These are phyloP conservation scores for Ceratocystiopsis sp. DNA, from an alignment of 2,329 filamentous ascomycete genomes.

Conservation along the genomic window DNA sequence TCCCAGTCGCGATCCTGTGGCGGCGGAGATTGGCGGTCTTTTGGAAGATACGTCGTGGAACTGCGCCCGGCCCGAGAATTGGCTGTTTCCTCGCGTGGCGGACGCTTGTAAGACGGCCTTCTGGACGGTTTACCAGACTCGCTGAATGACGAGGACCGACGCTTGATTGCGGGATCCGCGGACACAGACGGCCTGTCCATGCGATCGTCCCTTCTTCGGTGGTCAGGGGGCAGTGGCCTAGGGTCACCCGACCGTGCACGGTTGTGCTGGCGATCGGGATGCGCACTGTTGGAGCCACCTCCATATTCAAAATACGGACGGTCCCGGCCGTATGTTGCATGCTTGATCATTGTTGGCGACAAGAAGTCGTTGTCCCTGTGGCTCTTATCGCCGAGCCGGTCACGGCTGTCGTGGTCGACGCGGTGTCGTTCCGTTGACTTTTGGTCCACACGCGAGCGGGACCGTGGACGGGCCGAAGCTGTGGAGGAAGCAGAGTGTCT, in stretches of 20 bases:
- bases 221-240: background rate
- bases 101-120: slow-evolving; percentile 4
- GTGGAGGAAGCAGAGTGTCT: too few species aligned
- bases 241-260: slow-evolving; percentile 7
- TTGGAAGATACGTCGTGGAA: background rate
- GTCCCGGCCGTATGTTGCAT: slow-evolving; percentile 24
- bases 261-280: too few species aligned
- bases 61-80: slow-evolving; percentile 5
- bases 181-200: slow-evolving; percentile 1
- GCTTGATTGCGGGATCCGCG: slow-evolving; percentile 10
- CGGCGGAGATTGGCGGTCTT: background rate
- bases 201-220: background rate
- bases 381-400: slow-evolving; percentile 6
- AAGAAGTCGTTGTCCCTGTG: slow-evolving; percentile 18
- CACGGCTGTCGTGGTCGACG: slow-evolving; percentile 9
- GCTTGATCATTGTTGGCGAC: slow-evolving; percentile 26
- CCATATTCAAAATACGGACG: slow-evolving; percentile 21
- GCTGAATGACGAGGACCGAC: slow-evolving; percentile 17
- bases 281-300: too few species aligned
- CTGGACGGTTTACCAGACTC: slow-evolving; percentile 9
- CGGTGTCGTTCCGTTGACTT: too few species aligned
- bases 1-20: slow-evolving; percentile 7
- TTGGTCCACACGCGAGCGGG: too few species aligned
- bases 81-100: slow-evolving; percentile 6
- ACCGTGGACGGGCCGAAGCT: too few species aligned